phyloP scores from a whole-genome alignment of 495 filamentous ascomycete species.

The Baudoinia panamericana region DNA sequence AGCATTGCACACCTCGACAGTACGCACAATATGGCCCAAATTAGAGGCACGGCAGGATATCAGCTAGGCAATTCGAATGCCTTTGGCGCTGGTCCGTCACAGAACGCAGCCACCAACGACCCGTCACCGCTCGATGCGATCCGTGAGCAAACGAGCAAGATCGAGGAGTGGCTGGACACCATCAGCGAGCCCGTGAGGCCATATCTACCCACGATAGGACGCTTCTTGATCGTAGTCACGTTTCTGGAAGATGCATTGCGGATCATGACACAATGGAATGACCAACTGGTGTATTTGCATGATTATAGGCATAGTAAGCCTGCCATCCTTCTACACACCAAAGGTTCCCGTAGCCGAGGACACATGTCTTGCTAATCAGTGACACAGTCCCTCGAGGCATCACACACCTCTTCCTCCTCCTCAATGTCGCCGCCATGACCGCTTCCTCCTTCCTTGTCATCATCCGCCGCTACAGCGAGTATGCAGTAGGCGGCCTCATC shows the following conservation, averaged over 20 bases:
- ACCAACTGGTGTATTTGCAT: slow-evolving; percentile 84
- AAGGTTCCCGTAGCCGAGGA: no score
- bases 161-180: slow-evolving; percentile 87
- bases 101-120: slow-evolving; percentile 45
- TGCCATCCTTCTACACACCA: no score
- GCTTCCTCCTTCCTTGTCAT: slow-evolving; percentile 76
- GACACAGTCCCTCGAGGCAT: slow-evolving; percentile 75
- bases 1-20: no score
- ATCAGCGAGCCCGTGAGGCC: slow-evolving; percentile 86
- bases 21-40: slow-evolving; percentile 66
- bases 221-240: slow-evolving; percentile 95
- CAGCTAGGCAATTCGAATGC: slow-evolving; percentile 58
- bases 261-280: slow-evolving; percentile 95
- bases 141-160: slow-evolving; percentile 90
- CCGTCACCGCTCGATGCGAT: slow-evolving; percentile 84
- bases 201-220: slow-evolving; percentile 86
- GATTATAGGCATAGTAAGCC: slow-evolving; percentile 81
- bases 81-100: slow-evolving; percentile 35
- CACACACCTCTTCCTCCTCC: slow-evolving; percentile 83
- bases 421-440: slow-evolving; percentile 83
- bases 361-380: no score
- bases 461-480: slow-evolving; percentile 77
- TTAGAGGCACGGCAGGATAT: slow-evolving; percentile 91
- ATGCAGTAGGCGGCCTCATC: slow-evolving; percentile 79
- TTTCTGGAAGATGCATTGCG: slow-evolving; percentile 93